These are phyloP conservation scores for Phytopythium ostracodes DNA, from an alignment of 352 stramenopile species.

Conservation along the genomic window DNA sequence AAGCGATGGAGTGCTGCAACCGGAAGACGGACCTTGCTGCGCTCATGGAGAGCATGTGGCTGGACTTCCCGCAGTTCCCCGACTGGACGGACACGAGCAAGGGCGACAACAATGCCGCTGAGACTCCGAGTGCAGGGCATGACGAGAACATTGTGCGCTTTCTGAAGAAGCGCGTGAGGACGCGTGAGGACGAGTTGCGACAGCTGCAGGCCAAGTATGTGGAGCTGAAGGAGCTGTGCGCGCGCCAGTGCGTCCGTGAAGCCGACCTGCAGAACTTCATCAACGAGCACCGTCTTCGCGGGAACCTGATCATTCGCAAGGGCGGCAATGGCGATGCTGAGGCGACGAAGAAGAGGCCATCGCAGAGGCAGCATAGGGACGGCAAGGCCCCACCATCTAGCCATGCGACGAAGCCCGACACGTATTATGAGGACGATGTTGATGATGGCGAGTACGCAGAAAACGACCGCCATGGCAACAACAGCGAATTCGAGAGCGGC, in stretches of 20 bases:
- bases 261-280: constrained; percentile 79
- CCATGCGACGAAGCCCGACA: constrained; percentile 20
- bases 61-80: constrained; percentile 50
- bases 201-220: constrained; percentile 62
- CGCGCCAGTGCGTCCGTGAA: constrained; percentile 69
- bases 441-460: constrained; percentile 10
- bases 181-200: constrained; percentile 56
- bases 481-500: constrained; percentile 20
- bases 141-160: constrained; percentile 33
- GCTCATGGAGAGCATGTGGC: constrained; percentile 45
- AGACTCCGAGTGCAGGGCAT: constrained; percentile 9
- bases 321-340: constrained; percentile 13
- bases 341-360: constrained; percentile 11
- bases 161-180: constrained; percentile 51
- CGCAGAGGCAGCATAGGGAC: constrained; percentile 14
- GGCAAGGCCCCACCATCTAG: constrained; percentile 10
- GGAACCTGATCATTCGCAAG: constrained; percentile 58
- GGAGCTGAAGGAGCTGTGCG: constrained; percentile 74
- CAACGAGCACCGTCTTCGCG: constrained; percentile 70
- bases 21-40: constrained; percentile 22
- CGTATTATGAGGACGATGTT: constrained; percentile 7
- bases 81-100: constrained; percentile 6
- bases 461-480: constrained; percentile 19
- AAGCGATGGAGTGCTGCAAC: constrained; percentile 32
- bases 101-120: constrained; percentile 10